phyloP scores from a whole-genome alignment of 2,329 filamentous ascomycete genomes.

The Xylaria sp. region DNA sequence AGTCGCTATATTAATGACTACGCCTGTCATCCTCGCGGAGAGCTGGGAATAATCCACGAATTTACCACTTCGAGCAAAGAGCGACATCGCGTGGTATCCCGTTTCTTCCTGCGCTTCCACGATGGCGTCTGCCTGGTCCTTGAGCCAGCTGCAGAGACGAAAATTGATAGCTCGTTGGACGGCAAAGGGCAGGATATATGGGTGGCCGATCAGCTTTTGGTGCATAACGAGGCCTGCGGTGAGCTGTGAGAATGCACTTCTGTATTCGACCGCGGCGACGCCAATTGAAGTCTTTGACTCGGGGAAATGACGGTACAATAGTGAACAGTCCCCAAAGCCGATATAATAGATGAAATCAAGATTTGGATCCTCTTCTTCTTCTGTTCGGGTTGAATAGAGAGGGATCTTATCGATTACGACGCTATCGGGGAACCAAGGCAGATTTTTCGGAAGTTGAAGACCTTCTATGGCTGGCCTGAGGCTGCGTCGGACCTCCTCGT shows the following conservation, averaged over 20 bases:
- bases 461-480: background rate
- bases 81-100: background rate
- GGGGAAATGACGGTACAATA: background rate
- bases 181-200: background rate
- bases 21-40: background rate
- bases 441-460: background rate
- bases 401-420: background rate
- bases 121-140: background rate
- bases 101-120: background rate
- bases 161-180: background rate
- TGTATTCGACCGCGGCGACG: background rate
- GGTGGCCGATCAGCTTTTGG: background rate
- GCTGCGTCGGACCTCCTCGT: background rate
- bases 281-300: background rate
- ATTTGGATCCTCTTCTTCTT: background rate
- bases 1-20: background rate
- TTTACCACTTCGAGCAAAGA: background rate
- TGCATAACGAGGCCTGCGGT: background rate
- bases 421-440: background rate
- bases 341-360: background rate
- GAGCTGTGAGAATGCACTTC: background rate
- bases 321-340: background rate
- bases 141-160: background rate
- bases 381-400: background rate
- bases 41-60: background rate